A percentile compares a stretch with the other conserved stretches of the same genome.
These are phyloP conservation scores for Actinomucor elegans DNA, from an alignment of 371 early-diverging fungal genomes.

Conservation along the genomic window DNA sequence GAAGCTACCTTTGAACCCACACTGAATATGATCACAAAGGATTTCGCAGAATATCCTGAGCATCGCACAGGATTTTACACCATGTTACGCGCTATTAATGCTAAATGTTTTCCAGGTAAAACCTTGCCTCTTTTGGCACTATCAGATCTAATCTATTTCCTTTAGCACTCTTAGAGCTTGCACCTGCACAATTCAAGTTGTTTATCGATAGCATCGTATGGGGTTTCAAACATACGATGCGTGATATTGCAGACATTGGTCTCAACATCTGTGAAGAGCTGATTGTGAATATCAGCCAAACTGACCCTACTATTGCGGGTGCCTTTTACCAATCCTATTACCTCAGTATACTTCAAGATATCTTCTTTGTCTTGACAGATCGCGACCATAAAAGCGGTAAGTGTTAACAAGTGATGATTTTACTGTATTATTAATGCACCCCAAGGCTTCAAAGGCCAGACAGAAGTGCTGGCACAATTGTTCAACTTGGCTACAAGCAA, in stretches of 20 bases:
- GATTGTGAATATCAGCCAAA: slow-evolving; percentile 72
- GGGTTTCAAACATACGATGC: slow-evolving; percentile 98
- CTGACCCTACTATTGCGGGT: slow-evolving; percentile 76
- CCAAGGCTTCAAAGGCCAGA: slow-evolving; percentile 81
- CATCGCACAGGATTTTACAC: slow-evolving; percentile 93
- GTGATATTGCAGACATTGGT: slow-evolving; percentile 94
- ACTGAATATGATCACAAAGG: slow-evolving; percentile 96
- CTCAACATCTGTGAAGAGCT: slow-evolving; percentile 84
- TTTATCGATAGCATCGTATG: slow-evolving; percentile 94
- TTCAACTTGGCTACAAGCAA: slow-evolving; percentile 82
- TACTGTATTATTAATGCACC: not conserved
- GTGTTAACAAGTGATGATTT: not conserved
- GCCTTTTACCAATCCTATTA: slow-evolving; percentile 91
- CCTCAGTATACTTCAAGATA: slow-evolving; percentile 86
- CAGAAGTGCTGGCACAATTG: slow-evolving; percentile 86
- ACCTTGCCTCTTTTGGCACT: not conserved
- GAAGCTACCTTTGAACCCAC: slow-evolving; percentile 96
- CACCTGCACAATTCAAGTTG: slow-evolving; percentile 84
- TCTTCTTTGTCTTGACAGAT: slow-evolving; percentile 96
- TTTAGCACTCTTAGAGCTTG: slow-evolving; percentile 70
- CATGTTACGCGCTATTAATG: slow-evolving; percentile 83
- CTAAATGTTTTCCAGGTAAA: slow-evolving; percentile 79
- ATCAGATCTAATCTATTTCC: not conserved
- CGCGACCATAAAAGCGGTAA: slow-evolving; percentile 95
- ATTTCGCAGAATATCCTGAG: slow-evolving; percentile 96